Evolutionary conservation across 495 filamentous ascomycete genomes (phyloP).

Genomic region (Aspergillus asperescens): DNA sequence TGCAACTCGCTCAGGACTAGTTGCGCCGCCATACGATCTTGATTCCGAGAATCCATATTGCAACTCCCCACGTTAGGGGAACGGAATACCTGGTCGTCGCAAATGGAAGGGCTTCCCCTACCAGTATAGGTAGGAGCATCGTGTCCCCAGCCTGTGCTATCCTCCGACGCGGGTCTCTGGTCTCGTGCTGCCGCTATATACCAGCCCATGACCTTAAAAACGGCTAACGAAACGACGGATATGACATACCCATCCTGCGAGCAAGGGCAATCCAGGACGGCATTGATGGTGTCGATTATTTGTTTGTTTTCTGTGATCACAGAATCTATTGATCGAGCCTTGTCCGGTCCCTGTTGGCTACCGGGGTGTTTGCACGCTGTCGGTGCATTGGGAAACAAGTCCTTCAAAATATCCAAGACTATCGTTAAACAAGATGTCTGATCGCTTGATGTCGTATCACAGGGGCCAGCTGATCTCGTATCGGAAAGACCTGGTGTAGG

Average conservation of each 20-base stretch:
- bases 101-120: background rate
- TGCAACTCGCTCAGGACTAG: slow-evolving; percentile 37
- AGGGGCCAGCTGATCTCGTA: background rate
- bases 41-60: slow-evolving; percentile 19
- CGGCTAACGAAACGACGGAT: slow-evolving; percentile 23
- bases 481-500: background rate
- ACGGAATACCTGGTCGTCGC: background rate
- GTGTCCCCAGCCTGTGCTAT: background rate
- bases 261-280: slow-evolving; percentile 24
- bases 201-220: slow-evolving; percentile 26
- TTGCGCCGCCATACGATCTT: slow-evolving; percentile 28
- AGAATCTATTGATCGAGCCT: slow-evolving; percentile 12
- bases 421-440: background rate
- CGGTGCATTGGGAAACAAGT: background rate
- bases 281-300: slow-evolving; percentile 19
- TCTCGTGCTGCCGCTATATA: slow-evolving; percentile 21
- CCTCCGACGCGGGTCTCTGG: background rate
- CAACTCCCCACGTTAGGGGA: slow-evolving; percentile 3
- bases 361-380: background rate
- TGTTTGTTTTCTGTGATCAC: slow-evolving; percentile 22
- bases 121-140: background rate
- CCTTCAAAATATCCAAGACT: background rate
- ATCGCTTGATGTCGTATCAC: background rate
- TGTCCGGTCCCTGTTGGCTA: background rate
- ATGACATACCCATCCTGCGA: slow-evolving; percentile 23